These are phyloP conservation scores for Sporisorium scitamineum DNA, from an alignment of 1,284 basidiomycete genomes.

Conservation along the genomic window DNA sequence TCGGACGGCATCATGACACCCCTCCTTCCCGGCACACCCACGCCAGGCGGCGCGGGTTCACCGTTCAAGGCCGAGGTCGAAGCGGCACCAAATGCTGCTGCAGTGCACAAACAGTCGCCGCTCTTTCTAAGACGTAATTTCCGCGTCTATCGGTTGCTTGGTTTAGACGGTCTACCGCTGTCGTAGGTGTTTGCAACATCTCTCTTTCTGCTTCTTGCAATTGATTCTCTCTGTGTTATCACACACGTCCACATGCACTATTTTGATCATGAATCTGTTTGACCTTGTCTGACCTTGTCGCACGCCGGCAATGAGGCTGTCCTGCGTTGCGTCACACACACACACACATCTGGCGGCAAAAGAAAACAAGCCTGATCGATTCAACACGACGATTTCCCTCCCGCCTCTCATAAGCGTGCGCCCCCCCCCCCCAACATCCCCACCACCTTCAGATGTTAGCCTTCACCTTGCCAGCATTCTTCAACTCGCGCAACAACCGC, in stretches of 20 bases:
- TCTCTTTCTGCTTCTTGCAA: neutral
- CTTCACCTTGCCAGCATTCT: constrained; percentile 74
- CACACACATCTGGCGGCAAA: too few relatives aligned
- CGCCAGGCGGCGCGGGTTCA: neutral
- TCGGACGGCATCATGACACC: neutral
- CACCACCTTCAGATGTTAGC: constrained; percentile 45
- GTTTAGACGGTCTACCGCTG: constrained; percentile 20
- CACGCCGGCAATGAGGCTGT: too few relatives aligned
- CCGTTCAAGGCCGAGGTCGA: neutral
- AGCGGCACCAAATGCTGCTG: neutral
- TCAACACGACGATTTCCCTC: too few relatives aligned
- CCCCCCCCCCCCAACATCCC: too few relatives aligned
- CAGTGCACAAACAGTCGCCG: constrained; percentile 1
- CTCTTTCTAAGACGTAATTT: constrained; percentile 41
- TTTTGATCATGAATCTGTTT: too few relatives aligned
- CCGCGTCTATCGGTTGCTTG: constrained; percentile 24
- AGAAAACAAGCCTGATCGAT: too few relatives aligned
- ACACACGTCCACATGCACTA: neutral
- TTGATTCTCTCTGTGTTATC: neutral
- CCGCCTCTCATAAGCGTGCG: too few relatives aligned
- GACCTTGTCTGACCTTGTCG: too few relatives aligned
- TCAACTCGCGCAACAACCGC: constrained; percentile 80
- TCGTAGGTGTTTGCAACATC: neutral
- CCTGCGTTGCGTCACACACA: too few relatives aligned
- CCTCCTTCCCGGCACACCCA: neutral